Evolutionary conservation across 495 filamentous ascomycete species (phyloP), one percentile per base, ranked within the genome.

Genomic region (Aspergillus cristatus): DNA sequence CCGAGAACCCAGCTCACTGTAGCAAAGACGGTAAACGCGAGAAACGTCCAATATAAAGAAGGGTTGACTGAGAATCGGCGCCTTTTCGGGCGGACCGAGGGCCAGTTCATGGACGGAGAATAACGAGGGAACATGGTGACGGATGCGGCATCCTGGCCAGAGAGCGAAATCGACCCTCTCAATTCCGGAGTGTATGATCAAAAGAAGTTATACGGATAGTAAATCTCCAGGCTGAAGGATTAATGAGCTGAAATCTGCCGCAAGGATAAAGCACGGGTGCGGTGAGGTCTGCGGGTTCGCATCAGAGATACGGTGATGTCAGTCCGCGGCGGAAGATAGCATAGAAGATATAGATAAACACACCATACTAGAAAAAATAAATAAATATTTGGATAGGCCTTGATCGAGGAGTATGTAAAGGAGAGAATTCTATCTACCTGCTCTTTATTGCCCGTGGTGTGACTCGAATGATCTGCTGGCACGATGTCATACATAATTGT

Each of bases 31-130:
- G 51, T 50, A 22, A 68, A 53, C 13, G 58, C 42, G 17, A 57
- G n/a, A 5, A 66, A 35, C 16, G 55, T 55, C 24, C 43, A 50
- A 47, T 53, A 65, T 35, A 66, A 66, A 13, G 20, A 24, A 24
- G 62, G 58, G 15, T 55, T 53, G 7, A 51, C 53, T 1, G 64
- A 68, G 35, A 58, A 65, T 41, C 43, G 53, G 41, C 54, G 56
- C 40, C 40, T 50, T 39, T 24, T 24, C 20, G 33, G 54, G 35
- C 47, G 47, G 41, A 36, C 41, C 34, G 41, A 37, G 42, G 48
- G 46, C 45, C 45, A 54, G 28, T 24, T 37, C 41, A 54, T 45
- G 13, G 48, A 38, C 17, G 46, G 41, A 31, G 45, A 40, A 42
- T 55, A 37, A 41, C 40, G 34, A 42, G 44, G 42, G 42, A 51